Percentiles rank a stretch among this genome's conserved stretches.
Evolutionary conservation across 352 stramenopile species (phyloP).

Genomic region (Globisporangium yorkense): DNA sequence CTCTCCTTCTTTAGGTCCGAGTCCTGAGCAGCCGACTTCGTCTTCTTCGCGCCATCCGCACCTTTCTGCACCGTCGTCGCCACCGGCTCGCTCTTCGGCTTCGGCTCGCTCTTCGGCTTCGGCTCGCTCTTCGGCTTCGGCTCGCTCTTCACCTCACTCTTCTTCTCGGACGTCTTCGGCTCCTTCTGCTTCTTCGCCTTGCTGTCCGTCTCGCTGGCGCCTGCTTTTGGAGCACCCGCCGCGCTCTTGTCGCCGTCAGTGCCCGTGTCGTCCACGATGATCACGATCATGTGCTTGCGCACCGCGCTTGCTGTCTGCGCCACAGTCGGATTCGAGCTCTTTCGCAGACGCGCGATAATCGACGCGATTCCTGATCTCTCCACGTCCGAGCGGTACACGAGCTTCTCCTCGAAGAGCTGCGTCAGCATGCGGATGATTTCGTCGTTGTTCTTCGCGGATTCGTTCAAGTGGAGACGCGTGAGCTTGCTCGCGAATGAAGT

Average conservation of each 20-base stretch:
- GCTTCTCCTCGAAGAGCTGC: conserved; percentile 62
- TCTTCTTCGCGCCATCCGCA: neutral
- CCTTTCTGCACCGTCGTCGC: neutral
- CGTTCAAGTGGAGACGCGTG: conserved; percentile 45
- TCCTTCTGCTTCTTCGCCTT: conserved; percentile 23
- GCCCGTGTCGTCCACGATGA: conserved; percentile 46
- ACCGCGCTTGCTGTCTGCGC: conserved; percentile 65
- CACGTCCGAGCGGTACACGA: conserved; percentile 64
- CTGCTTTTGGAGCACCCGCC: conserved; percentile 12
- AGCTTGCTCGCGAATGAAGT: conserved; percentile 54
- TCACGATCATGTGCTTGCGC: conserved; percentile 72
- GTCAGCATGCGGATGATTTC: conserved; percentile 70
- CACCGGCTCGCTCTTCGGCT: neutral
- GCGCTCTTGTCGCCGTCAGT: conserved; percentile 13
- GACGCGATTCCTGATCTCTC: conserved; percentile 61
- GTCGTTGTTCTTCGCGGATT: conserved; percentile 74
- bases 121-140: neutral
- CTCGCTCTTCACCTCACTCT: conserved; percentile 5
- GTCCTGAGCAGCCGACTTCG: neutral
- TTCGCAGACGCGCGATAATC: conserved; percentile 60
- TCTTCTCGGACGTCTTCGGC: conserved; percentile 7
- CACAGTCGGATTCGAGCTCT: conserved; percentile 64
- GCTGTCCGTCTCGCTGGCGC: conserved; percentile 27
- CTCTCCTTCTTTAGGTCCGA: neutral
- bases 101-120: conserved; percentile 6